Conservation (phyloP, 2,329 filamentous ascomycete species). For the Apiospora marii region DNA sequence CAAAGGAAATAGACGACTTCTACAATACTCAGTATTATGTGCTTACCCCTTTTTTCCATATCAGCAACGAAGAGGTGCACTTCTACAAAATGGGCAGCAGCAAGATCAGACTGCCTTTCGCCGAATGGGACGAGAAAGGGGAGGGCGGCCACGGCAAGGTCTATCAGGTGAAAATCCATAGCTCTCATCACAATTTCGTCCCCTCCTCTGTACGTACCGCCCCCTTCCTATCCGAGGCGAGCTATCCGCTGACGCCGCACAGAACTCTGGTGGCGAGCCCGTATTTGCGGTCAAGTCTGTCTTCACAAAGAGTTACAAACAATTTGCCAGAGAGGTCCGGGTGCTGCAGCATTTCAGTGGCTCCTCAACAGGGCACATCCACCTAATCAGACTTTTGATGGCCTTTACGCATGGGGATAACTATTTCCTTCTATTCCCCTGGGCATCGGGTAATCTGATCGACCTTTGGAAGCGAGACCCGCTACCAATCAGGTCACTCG, state of each 20-base stretch:
- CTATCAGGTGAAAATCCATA: not conserved
- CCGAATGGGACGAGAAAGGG: not conserved
- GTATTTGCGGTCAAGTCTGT: not conserved
- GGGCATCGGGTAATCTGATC: not conserved
- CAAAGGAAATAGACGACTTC: not conserved
- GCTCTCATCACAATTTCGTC: not conserved
- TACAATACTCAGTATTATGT: not conserved
- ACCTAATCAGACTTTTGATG: not conserved
- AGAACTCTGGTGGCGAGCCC: not conserved
- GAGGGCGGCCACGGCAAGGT: not conserved
- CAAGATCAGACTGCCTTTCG: constrained; percentile 2
- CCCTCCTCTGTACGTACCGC: not conserved
- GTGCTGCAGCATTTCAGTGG: not conserved
- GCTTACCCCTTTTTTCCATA: constrained; percentile 5
- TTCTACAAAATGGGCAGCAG: constrained; percentile 9
- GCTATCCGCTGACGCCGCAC: not conserved
- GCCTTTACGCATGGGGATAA: not conserved
- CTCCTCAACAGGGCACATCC: not conserved
- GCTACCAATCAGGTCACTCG: rapidly evolving
- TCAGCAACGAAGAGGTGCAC: constrained; percentile 11
- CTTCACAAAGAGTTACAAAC: not conserved
- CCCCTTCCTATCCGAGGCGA: no score
- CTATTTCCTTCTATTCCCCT: not conserved
- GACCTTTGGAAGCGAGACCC: not conserved
- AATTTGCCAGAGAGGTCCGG: not conserved